Evolutionary conservation across 2,329 filamentous ascomycete genomes (phyloP).

Genomic region (Exophiala aquamarina): DNA sequence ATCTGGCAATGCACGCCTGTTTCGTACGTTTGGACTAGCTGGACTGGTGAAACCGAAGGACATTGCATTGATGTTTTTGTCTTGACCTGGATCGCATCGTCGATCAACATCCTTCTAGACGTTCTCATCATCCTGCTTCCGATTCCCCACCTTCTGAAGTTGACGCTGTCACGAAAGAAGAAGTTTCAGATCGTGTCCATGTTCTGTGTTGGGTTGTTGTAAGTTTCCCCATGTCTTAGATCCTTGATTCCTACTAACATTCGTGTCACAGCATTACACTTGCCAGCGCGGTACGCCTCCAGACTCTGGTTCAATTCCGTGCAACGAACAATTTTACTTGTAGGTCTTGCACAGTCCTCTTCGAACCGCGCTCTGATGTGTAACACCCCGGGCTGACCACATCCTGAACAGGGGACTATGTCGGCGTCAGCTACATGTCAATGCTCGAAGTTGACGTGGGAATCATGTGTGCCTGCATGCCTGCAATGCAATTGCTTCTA

Average conservation of each 20-base stretch:
- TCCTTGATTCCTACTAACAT: not conserved
- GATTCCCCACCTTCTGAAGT: slow-evolving; percentile 29
- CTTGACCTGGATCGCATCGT: slow-evolving; percentile 38
- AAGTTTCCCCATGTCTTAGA: slow-evolving; percentile 31
- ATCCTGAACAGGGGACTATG: slow-evolving; percentile 1
- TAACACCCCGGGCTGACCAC: no score
- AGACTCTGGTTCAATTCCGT: not conserved
- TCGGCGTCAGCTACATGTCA: slow-evolving; percentile 1
- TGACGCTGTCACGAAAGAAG: slow-evolving; percentile 32
- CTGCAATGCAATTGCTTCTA: slow-evolving; percentile 6
- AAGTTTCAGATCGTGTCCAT: slow-evolving; percentile 36
- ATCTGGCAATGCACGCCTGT: slow-evolving; percentile 40
- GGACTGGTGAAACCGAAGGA: slow-evolving; percentile 41
- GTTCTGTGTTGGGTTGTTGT: slow-evolving; percentile 41
- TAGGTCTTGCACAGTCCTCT: not conserved
- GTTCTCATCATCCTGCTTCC: slow-evolving; percentile 33
- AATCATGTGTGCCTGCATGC: slow-evolving; percentile 15
- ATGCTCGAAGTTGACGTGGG: slow-evolving; percentile 11
- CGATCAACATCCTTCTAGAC: slow-evolving; percentile 35
- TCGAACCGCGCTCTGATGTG: no score
- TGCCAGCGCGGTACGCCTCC: slow-evolving; percentile 2
- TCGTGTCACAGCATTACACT: slow-evolving; percentile 1
- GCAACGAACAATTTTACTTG: slow-evolving; percentile 5
- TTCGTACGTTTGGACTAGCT: slow-evolving; percentile 41
- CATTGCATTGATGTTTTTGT: slow-evolving; percentile 38